Evolutionary conservation across 2,329 filamentous ascomycete genomes (phyloP).

Genomic region (Penicillium expansum): DNA sequence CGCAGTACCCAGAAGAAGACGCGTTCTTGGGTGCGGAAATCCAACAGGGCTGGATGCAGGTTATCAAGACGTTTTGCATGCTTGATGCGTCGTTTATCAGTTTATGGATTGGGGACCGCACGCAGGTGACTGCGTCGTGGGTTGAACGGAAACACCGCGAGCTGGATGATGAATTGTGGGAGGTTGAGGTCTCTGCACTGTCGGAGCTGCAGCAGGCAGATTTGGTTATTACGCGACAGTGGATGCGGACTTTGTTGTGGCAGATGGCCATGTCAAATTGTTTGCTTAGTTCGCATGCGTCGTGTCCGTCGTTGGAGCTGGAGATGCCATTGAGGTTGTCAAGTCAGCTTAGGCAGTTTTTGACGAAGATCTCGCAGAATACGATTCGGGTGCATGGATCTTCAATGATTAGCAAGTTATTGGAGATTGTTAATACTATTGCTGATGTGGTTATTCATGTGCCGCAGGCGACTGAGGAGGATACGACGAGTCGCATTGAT

Average conservation of each 20-base stretch:
- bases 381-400: slow-evolving; percentile 56
- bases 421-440: slow-evolving; percentile 60
- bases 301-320: slow-evolving; percentile 37
- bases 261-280: slow-evolving; percentile 51
- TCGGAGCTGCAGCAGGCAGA: slow-evolving; percentile 49
- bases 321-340: slow-evolving; percentile 48
- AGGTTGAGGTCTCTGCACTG: slow-evolving; percentile 39
- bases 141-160: slow-evolving; percentile 48
- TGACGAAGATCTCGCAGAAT: slow-evolving; percentile 43
- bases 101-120: slow-evolving; percentile 45
- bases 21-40: slow-evolving; percentile 30
- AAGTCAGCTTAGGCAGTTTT: slow-evolving; percentile 43
- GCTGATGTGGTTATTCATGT: slow-evolving; percentile 57
- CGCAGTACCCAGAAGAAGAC: slow-evolving; percentile 42
- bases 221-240: slow-evolving; percentile 51
- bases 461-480: slow-evolving; percentile 47
- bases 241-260: slow-evolving; percentile 51
- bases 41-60: slow-evolving; percentile 45
- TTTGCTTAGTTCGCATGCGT: slow-evolving; percentile 36
- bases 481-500: slow-evolving; percentile 50
- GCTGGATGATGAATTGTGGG: slow-evolving; percentile 41
- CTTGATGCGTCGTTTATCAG: slow-evolving; percentile 47
- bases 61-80: slow-evolving; percentile 47
- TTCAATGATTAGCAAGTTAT: slow-evolving; percentile 58
- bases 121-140: slow-evolving; percentile 41